phyloP scores from a whole-genome alignment of 225 moss, liverwort and hornwort species.

The Sphagnum contortum region DNA sequence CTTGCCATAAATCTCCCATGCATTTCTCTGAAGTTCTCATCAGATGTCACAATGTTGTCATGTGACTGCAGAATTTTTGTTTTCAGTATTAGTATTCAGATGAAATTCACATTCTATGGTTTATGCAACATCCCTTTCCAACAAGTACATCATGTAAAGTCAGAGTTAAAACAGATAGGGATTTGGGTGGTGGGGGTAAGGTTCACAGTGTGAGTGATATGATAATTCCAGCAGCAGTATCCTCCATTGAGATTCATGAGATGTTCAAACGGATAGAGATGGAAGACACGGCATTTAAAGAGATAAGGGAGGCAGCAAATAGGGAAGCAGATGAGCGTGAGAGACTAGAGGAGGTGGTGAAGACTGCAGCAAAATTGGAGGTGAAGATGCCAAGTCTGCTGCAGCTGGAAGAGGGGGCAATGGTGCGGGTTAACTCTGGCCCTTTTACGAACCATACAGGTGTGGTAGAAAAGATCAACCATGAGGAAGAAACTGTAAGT shows the following conservation, averaged over 20 bases:
- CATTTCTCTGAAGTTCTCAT: too few relatives aligned
- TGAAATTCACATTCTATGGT: too few relatives aligned
- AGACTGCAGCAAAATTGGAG: conserved; percentile 17
- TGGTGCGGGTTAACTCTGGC: conserved; percentile 61
- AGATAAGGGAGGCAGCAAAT: conserved; percentile 49
- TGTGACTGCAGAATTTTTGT: too few relatives aligned
- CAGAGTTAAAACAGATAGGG: too few relatives aligned
- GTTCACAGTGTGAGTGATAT: conserved; percentile 60
- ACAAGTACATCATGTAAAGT: too few relatives aligned
- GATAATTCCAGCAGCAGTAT: conserved; percentile 84
- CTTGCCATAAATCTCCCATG: too few relatives aligned
- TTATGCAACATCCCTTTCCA: too few relatives aligned
- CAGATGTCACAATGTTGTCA: too few relatives aligned
- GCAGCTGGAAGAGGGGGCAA: conserved; percentile 48
- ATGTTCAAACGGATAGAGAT: conserved; percentile 44
- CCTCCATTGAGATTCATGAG: conserved; percentile 58
- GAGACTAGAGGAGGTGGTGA: conserved; percentile 31
- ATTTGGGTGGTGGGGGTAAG: too few relatives aligned
- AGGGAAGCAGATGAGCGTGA: conserved; percentile 47
- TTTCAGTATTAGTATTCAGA: too few relatives aligned
- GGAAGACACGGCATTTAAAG: conserved; percentile 56
- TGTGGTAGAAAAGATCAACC: conserved; percentile 44
- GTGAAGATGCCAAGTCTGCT: conserved; percentile 17
- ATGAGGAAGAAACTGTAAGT: conserved; percentile 47
- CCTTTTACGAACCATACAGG: conserved; percentile 84